These are phyloP conservation scores for Dioszegia aurantiaca DNA, from an alignment of 768 basidiomycete genomes.

Conservation along the genomic window DNA sequence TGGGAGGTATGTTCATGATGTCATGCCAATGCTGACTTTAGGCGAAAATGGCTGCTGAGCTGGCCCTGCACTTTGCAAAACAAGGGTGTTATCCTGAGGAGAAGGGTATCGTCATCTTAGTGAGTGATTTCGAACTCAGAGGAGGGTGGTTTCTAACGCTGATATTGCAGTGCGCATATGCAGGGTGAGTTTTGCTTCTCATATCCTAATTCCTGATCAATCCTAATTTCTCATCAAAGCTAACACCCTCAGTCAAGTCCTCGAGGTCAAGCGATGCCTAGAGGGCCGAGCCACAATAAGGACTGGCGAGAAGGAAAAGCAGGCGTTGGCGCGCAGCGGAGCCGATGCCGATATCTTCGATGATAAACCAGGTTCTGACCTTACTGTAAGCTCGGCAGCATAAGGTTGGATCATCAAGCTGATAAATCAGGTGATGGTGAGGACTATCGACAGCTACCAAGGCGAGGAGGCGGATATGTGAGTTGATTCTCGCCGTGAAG, in stretches of 20 bases:
- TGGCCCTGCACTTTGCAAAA: slow-evolving; percentile 60
- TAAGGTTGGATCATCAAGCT: background rate
- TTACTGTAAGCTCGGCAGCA: background rate
- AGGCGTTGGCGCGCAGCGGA: background rate
- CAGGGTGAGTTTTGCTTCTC: slow-evolving; percentile 16
- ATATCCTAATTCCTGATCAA: too few species aligned
- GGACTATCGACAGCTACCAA: slow-evolving; percentile 77
- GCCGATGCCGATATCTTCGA: background rate
- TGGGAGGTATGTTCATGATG: slow-evolving; percentile 59
- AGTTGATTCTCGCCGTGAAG: background rate
- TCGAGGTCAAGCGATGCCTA: slow-evolving; percentile 16
- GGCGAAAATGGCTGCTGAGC: slow-evolving; percentile 58
- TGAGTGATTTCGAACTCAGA: slow-evolving; percentile 2
- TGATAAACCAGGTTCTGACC: background rate
- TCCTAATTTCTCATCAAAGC: background rate
- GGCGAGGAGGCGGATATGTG: slow-evolving; percentile 59
- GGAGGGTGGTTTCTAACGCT: background rate
- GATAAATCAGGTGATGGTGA: slow-evolving; percentile 60
- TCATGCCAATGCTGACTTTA: slow-evolving; percentile 26
- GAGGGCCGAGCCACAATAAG: slow-evolving; percentile 13
- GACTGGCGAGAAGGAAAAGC: slow-evolving; percentile 20
- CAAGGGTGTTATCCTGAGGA: slow-evolving; percentile 58
- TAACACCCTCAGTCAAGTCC: slow-evolving; percentile 17
- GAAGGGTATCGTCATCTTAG: slow-evolving; percentile 60
- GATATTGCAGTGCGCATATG: slow-evolving; percentile 21